Evolutionary conservation across 2,329 filamentous ascomycete species (phyloP).

Genomic region (Stagonosporopsis cucurbitacearum): DNA sequence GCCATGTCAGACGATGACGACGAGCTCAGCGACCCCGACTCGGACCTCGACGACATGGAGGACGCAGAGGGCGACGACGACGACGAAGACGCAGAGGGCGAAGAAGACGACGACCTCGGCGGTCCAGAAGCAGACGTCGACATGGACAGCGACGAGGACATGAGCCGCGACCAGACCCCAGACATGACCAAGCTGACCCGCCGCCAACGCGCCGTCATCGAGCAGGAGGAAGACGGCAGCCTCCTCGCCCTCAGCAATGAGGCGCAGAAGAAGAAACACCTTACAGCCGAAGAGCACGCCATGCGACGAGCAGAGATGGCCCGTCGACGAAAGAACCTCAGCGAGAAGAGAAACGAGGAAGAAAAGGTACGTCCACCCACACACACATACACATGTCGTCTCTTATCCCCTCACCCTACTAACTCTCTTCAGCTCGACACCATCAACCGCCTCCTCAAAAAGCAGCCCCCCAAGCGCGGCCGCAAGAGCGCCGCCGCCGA

Average conservation of each 20-base stretch:
- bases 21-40: constrained; percentile 49
- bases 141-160: constrained; percentile 61
- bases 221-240: constrained; percentile 58
- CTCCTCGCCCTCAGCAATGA: constrained; percentile 66
- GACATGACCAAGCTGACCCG: constrained; percentile 72
- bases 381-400: background rate
- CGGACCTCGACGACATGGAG: constrained; percentile 51
- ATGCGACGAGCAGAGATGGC: constrained; percentile 79
- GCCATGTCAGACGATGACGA: constrained; percentile 57
- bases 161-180: constrained; percentile 64
- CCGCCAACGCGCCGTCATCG: constrained; percentile 67
- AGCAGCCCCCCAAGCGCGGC: constrained; percentile 75
- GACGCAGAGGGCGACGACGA: constrained; percentile 56
- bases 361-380: constrained; percentile 64
- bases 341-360: constrained; percentile 79
- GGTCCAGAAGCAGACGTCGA: constrained; percentile 49
- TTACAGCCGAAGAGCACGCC: constrained; percentile 75
- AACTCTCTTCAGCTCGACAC: constrained; percentile 74
- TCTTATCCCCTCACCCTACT: constrained; percentile 12
- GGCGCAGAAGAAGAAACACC: constrained; percentile 74
- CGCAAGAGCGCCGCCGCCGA: constrained; percentile 55
- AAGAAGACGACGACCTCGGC: constrained; percentile 50
- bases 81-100: constrained; percentile 48
- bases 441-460: constrained; percentile 87
- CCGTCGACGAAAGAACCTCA: constrained; percentile 73